Evolutionary conservation across 2,329 filamentous ascomycete species (phyloP), one percentile per base, ranked within the genome.

Genomic region (Sclerotinia minor): DNA sequence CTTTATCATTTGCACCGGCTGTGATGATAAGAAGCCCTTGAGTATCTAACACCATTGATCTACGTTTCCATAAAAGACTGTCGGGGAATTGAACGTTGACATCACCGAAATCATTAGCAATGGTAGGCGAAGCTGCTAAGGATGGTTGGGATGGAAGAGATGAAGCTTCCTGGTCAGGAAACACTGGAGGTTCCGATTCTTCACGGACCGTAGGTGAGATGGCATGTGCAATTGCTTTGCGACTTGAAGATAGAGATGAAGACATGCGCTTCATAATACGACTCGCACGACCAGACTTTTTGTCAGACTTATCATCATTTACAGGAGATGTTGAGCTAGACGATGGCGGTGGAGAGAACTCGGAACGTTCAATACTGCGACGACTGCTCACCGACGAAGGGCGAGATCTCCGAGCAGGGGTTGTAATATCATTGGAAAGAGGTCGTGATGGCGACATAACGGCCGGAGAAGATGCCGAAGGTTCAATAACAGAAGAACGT

Each of bases 71-170:
- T 17, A 99, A 84, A 58, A 99, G 83, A 66, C 92, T 96, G 77
- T 98, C 94, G 0, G 95, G 95, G 77, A 99, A 97, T 77, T 99
- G 95, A 15, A 98, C 92, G 75, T 99, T 98, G 71, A 99, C 89
- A 75, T 97, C 92, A 60, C 94, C 92, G 67, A 78, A 71, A 69
- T 75, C 72, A 54, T 71, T 69, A 65, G 69, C 72, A 29, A 52
- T 45, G 19, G 55, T 44, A 29, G 64, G 45, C 65, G 32, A 68
- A 70, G 72, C 67, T 84, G 84, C 21, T 81, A 68, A 64, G 24
- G 74, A 71, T n/a, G 60, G 44, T 61, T 66, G 69, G 19, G 70
- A 70, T n/a, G 70, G 70, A 57, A 69, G 64, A 35, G 70, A 69
- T 49, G 71, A 72, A 41, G 64, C 17, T 17, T 35, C 61, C 15